Evolutionary conservation across 116 monocot genomes (phyloP).

Genomic region (Zostera marina): DNA sequence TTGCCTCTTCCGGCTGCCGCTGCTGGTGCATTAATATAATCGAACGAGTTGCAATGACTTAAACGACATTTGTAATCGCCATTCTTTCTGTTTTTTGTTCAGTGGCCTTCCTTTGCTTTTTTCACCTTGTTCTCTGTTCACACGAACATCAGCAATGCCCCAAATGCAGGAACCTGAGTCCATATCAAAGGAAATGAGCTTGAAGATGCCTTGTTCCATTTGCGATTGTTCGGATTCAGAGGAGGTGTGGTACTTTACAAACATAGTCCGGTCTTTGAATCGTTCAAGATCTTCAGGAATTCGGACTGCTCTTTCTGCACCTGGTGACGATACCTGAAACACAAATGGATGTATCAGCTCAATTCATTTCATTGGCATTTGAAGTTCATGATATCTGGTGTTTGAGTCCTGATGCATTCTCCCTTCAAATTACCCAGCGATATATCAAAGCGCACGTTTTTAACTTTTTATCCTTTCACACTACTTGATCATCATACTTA

Average conservation of each 20-base stretch:
- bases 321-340: slow-evolving; percentile 72
- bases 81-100: slow-evolving; percentile 83
- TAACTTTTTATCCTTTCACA: too few species aligned
- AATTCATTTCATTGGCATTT: not conserved
- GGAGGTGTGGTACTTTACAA: slow-evolving; percentile 34
- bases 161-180: slow-evolving; percentile 47
- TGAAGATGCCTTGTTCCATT: slow-evolving; percentile 58
- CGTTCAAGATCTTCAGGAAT: slow-evolving; percentile 77
- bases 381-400: too few species aligned
- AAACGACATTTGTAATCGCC: slow-evolving; percentile 57
- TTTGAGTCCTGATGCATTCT: too few species aligned
- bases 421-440: too few species aligned
- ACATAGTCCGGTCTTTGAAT: slow-evolving; percentile 75
- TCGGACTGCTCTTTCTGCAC: slow-evolving; percentile 56
- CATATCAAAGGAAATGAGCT: slow-evolving; percentile 48
- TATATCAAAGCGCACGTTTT: too few species aligned
- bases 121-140: slow-evolving; percentile 55
- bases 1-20: too few species aligned
- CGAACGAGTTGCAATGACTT: slow-evolving; percentile 51
- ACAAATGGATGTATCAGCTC: not conserved
- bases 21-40: slow-evolving; percentile 13
- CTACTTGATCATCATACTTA: too few species aligned
- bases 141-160: slow-evolving; percentile 77
- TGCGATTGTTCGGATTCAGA: slow-evolving; percentile 15
- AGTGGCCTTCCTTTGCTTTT: slow-evolving; percentile 48